Evolutionary conservation across 78 protist genomes (phyloP).

Genomic region (Chrysochromulina tobinii): DNA sequence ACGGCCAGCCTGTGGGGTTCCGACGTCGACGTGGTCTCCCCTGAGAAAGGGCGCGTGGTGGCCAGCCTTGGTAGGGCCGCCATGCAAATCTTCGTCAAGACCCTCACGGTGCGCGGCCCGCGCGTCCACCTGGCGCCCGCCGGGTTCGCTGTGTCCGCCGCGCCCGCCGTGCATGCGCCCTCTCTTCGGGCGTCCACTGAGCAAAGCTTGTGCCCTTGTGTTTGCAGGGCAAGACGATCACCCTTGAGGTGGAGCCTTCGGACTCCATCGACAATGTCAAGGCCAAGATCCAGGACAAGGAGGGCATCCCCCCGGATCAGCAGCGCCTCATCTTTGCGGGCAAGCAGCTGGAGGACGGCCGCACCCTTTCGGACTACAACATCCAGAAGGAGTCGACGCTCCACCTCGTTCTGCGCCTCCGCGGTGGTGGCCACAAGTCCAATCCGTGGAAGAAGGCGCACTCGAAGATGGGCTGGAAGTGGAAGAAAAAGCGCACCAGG

Average conservation of each 20-base stretch:
- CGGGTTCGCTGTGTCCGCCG: neutral
- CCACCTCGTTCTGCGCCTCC: conserved; percentile 92
- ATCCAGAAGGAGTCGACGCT: conserved; percentile 92
- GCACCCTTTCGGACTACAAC: conserved; percentile 97
- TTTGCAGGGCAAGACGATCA: conserved; percentile 72
- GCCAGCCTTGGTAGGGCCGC: neutral
- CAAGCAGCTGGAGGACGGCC: conserved; percentile 99
- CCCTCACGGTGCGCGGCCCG: neutral
- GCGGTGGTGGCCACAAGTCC: conserved; percentile 85
- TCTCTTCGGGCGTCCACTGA: neutral
- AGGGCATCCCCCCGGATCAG: conserved; percentile 99
- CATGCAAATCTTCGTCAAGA: conserved; percentile 39
- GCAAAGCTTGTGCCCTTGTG: neutral
- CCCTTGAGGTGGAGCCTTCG: conserved; percentile 94
- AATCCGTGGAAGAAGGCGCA: conserved; percentile 26
- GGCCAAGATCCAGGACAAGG: conserved; percentile 98
- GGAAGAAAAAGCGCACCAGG: conserved; percentile 28
- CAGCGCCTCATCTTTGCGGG: conserved; percentile 99
- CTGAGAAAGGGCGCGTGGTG: no score
- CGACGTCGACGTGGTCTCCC: no score
- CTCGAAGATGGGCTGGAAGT: conserved; percentile 26
- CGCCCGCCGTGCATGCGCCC: neutral
- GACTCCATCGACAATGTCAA: conserved; percentile 96
- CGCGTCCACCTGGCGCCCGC: neutral
- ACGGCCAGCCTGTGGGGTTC: no score